Evolutionary conservation across 768 basidiomycete genomes (phyloP).

Genomic region (Mycena haematopus): DNA sequence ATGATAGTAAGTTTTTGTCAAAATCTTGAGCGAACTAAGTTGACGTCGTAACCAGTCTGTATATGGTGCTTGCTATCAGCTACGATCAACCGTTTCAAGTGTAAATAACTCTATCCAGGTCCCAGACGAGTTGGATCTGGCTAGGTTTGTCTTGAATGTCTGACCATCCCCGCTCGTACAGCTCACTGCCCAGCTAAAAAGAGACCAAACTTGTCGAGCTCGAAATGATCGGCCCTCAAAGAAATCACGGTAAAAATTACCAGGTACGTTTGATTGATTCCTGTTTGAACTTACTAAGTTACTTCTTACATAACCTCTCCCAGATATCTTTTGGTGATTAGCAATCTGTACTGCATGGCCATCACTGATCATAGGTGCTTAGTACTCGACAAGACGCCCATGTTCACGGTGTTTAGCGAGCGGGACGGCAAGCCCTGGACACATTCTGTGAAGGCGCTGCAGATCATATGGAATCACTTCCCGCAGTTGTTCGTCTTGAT

Average conservation of each 20-base stretch:
- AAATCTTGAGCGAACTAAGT: neutral
- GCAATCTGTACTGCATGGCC: slow-evolving; percentile 16
- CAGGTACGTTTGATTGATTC: slow-evolving; percentile 50
- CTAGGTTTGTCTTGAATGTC: slow-evolving; percentile 38
- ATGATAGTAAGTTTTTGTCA: slow-evolving; percentile 62
- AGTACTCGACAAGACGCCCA: slow-evolving; percentile 87
- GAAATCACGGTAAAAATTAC: slow-evolving; percentile 51
- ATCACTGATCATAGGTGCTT: neutral
- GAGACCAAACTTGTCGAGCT: slow-evolving; percentile 88
- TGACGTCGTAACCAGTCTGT: slow-evolving; percentile 53
- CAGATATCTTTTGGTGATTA: slow-evolving; percentile 70
- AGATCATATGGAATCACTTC: slow-evolving; percentile 89
- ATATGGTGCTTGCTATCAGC: slow-evolving; percentile 63
- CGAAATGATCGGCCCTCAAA: slow-evolving; percentile 76
- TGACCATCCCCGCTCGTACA: no score
- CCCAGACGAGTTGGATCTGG: slow-evolving; percentile 90
- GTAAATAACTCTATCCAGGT: slow-evolving; percentile 49
- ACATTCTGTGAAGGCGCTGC: slow-evolving; percentile 82
- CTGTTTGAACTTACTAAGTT: neutral
- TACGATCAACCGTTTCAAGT: neutral
- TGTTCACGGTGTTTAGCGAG: slow-evolving; percentile 87
- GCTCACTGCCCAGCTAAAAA: neutral
- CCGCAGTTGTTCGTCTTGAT: slow-evolving; percentile 69
- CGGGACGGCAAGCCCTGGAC: slow-evolving; percentile 75
- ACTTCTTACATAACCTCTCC: neutral